A percentile compares a stretch with the other conserved stretches of the same genome.
phyloP scores from a whole-genome alignment of 129 eudicot genomes.

The Chrysanthemum lavandulifolium region DNA sequence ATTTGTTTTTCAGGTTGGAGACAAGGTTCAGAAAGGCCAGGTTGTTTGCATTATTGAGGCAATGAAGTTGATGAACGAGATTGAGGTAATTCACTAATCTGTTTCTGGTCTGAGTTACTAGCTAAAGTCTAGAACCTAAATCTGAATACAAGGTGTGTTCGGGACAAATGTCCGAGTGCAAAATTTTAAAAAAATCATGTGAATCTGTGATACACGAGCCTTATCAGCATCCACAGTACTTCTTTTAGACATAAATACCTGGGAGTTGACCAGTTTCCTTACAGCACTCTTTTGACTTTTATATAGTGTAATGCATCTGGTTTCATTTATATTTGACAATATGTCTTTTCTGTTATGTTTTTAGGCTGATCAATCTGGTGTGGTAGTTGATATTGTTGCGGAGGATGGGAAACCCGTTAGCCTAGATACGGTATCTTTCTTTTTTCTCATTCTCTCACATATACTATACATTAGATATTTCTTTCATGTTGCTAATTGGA shows the following conservation, averaged over 20 bases:
- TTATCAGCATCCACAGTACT: neutral
- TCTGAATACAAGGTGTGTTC: too few relatives aligned
- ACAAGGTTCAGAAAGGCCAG: conserved; percentile 78
- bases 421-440: conserved; percentile 37
- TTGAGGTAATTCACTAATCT: conserved; percentile 48
- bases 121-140: too few relatives aligned
- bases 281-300: conserved; percentile 7
- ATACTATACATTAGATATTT: neutral
- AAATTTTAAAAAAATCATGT: too few relatives aligned
- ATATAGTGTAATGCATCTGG: conserved; percentile 29
- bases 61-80: conserved; percentile 90
- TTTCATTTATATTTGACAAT: neutral
- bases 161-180: too few relatives aligned
- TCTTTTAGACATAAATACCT: neutral
- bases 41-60: conserved; percentile 83
- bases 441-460: neutral
- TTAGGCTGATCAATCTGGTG: conserved; percentile 60
- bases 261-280: conserved; percentile 10
- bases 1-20: conserved; percentile 60
- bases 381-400: conserved; percentile 61
- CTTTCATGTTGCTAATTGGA: conserved; percentile 8
- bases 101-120: conserved; percentile 5
- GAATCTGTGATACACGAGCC: neutral
- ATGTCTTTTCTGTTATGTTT: conserved; percentile 7
- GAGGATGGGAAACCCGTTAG: conserved; percentile 90